Evolutionary conservation across 352 stramenopile species (phyloP), one percentile per base, ranked within the genome.

Genomic region (Globisporangium emineosum): DNA sequence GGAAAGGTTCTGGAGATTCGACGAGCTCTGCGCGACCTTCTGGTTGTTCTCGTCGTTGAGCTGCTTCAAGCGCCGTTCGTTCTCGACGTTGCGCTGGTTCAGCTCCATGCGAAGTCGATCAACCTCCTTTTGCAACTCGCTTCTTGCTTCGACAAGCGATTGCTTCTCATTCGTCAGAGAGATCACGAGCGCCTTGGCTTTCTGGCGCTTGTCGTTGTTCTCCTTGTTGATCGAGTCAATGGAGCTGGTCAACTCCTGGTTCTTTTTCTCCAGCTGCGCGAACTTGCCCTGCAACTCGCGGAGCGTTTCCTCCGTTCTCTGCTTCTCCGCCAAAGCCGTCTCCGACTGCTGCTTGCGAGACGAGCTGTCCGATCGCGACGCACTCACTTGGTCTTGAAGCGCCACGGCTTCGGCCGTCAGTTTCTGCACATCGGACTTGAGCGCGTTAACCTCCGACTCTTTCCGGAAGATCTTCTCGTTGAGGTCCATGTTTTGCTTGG

Each of bases 71-170:
- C 80, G 78, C 23, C 81, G 68, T 1, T 91, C 82, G 27, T 85
- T 89, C 37, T 91, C 82, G 21, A 88, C 78, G 69, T 91, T 89
- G 45, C 79, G 80, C 50, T 89, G 79, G 55, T 91, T 91, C 19
- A 91, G 70, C 58, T 91, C 82, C 79, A 88, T 91, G 21, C 82
- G 77, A 23, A 91, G 40, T n/a, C 82, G 75, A 45, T 91, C 80
- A 2, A 91, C 79, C 47, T 91, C 82, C 43, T 81, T 86, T 50
- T 88, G 79, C 2, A 89, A 66, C 12, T 76, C 77, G 17, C 49
- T 75, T 54, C 73, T 81, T 2, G 70, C 50, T n/a, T 88, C 82
- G 7, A 69, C 53, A 5, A 88, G 63, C 21, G 65, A 55, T 29
- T 87, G 82, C 57, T 91, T 91, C 45, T 91, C 82, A 64, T 76